Base-by-base conservation (phyloP, 2,329 filamentous ascomycete species). In the Epichloe coenophiala region DNA sequence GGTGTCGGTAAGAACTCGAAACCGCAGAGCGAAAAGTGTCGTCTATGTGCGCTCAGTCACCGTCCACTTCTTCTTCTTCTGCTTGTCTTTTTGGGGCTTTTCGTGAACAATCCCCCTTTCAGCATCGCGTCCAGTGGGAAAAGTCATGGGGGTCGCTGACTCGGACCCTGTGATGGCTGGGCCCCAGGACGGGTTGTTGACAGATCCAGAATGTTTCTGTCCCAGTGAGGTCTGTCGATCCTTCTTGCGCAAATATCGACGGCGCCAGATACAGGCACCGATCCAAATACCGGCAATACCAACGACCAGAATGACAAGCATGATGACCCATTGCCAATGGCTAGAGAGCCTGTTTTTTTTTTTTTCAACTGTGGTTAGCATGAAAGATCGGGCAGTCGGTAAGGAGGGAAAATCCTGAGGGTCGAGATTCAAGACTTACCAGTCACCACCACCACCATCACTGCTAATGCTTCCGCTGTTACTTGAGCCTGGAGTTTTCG, bases 301-400 rank as follows among this genome's bases (percentile, higher is more conserved):
- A 53, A 91, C 71, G 42, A 83, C 75, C 31, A 94, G 74, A 54
- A 91, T 71, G 56, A 88, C 81, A 49, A 93, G 73, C 75, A 93
- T 88, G 55, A 91, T 74, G 44, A 94, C 78, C 87, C 87, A 95
- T 70, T 81, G 76, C 71, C 79, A 88, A 65, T 91, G 86, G 31
- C 71, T 74, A 7, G 76, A 73, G 47, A 86, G 68, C 84, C 85
- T 88, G 54, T 6, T 2, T 2, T 39, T 40, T 4, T 40, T 4
- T 19, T 41, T 41, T 17, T 7, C 8, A 31, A 4, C 8, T 11
- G 3, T 4, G 21, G 21, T 47, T 19, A 47, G 45, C 15, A 47
- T 21, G 17, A 38, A 17, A 5, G 8, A 17, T 5, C 11, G 13
- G 19, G 12, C 0, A 17, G 21, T 36, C 17, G 3, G n/a, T n/a